Conservation (phyloP, 1,284 basidiomycete genomes). For the Pseudozyma tsukubaensis region DNA sequence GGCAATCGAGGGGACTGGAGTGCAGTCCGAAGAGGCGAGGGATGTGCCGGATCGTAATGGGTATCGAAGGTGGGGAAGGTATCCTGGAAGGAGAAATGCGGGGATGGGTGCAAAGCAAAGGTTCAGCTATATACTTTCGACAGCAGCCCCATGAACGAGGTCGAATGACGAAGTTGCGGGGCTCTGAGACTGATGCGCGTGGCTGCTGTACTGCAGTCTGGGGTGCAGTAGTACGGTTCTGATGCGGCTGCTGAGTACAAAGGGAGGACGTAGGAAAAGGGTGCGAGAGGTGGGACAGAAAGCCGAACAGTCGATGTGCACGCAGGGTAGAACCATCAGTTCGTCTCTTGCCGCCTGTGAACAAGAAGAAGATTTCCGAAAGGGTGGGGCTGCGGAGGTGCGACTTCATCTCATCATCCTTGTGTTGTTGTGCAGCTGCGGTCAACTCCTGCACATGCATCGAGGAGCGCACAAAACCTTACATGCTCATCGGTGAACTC, state of each 20-base stretch:
- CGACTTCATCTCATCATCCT: not conserved
- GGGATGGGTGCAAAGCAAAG: too few species aligned
- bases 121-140: too few species aligned
- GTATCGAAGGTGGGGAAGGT: too few species aligned
- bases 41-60: too few species aligned
- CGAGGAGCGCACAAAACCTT: constrained; percentile 3
- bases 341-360: too few species aligned
- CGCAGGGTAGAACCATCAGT: too few species aligned
- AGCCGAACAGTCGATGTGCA: constrained; percentile 9
- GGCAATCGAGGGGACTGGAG: too few species aligned
- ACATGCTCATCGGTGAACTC: constrained; percentile 12
- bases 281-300: constrained; percentile 7
- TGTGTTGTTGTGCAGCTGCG: constrained; percentile 9
- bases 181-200: constrained; percentile 7
- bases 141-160: not conserved
- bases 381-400: not conserved
- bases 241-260: not conserved
- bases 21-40: too few species aligned
- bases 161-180: not conserved
- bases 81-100: too few species aligned
- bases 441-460: not conserved
- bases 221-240: constrained; percentile 7
- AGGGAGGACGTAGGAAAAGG: too few species aligned
- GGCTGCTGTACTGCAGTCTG: constrained; percentile 8
- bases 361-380: constrained; percentile 5